Conservation (phyloP, 441 rosid genomes). For the Gossypium lobatum region DNA sequence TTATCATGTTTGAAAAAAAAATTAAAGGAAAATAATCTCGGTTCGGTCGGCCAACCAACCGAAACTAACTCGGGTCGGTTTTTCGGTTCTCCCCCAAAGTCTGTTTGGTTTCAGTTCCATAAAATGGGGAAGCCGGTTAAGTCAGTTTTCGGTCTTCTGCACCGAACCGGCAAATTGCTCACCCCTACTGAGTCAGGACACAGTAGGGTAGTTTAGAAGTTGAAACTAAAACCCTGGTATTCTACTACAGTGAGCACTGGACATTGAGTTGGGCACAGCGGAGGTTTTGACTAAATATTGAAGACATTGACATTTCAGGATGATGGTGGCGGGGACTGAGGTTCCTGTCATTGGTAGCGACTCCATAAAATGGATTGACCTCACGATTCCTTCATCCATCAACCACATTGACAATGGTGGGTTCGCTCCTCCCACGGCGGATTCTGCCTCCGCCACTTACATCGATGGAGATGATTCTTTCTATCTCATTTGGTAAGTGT, state of each 20-base stretch:
- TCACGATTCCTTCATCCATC: slow-evolving; percentile 34
- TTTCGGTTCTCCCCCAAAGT: too few species aligned
- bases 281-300: not conserved
- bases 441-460: slow-evolving; percentile 46
- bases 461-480: slow-evolving; percentile 38
- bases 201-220: not conserved
- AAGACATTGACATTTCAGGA: not conserved
- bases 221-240: slow-evolving; percentile 5
- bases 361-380: slow-evolving; percentile 57
- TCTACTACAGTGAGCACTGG: not conserved
- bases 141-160: too few species aligned
- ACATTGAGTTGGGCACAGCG: not conserved
- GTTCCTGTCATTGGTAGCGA: slow-evolving; percentile 67
- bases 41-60: too few species aligned
- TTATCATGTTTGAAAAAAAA: too few species aligned
- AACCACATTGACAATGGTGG: not conserved
- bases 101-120: too few species aligned
- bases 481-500: slow-evolving; percentile 43
- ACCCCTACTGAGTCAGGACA: not conserved
- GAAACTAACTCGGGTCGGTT: too few species aligned
- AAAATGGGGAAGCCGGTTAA: too few species aligned
- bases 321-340: slow-evolving; percentile 50
- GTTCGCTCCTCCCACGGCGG: slow-evolving; percentile 36
- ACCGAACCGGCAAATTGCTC: too few species aligned
- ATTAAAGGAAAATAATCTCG: too few species aligned